A percentile compares a stretch with the other conserved stretches of the same genome.
phyloP scores from a whole-genome alignment of 148 eudicot species.

The Rhododendron ferrugineum region DNA sequence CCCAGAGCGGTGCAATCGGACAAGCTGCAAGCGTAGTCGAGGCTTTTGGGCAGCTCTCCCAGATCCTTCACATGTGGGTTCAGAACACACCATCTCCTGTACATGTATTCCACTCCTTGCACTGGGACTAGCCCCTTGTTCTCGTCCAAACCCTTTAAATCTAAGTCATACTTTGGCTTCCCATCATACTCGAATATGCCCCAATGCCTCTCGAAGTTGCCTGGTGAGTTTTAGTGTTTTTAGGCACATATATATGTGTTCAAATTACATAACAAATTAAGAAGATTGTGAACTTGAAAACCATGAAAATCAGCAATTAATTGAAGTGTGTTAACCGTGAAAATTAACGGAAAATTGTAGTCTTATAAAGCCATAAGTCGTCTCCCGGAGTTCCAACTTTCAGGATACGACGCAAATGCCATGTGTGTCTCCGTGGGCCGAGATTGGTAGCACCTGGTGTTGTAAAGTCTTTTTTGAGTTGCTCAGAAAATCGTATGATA shows the following conservation, averaged over 20 bases:
- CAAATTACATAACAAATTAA: not conserved
- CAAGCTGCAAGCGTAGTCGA: conserved; percentile 84
- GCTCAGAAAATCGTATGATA: not conserved
- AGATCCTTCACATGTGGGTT: conserved; percentile 38
- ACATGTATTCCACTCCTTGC: conserved; percentile 59
- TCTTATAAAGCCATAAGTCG: not conserved
- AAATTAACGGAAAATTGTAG: not conserved
- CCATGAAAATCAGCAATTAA: not conserved
- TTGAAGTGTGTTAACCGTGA: not conserved
- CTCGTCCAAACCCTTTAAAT: conserved; percentile 43
- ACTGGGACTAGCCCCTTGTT: conserved; percentile 59
- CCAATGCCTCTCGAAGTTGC: conserved; percentile 95
- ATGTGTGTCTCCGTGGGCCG: not conserved
- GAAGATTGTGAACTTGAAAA: not conserved
- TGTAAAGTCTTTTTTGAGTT: not conserved
- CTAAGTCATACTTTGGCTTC: conserved; percentile 78
- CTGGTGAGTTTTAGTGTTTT: conserved; percentile 24
- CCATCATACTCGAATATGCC: conserved; percentile 97
- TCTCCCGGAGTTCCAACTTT: not conserved
- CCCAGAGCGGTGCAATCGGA: conserved; percentile 90
- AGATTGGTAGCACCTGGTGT: not conserved
- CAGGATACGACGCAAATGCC: not conserved
- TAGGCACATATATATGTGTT: not conserved
- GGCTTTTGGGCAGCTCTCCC: conserved; percentile 31
- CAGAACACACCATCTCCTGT: conserved; percentile 70